Conservation (phyloP, 805 yeast species). For the Myxozyma melibiosi region DNA sequence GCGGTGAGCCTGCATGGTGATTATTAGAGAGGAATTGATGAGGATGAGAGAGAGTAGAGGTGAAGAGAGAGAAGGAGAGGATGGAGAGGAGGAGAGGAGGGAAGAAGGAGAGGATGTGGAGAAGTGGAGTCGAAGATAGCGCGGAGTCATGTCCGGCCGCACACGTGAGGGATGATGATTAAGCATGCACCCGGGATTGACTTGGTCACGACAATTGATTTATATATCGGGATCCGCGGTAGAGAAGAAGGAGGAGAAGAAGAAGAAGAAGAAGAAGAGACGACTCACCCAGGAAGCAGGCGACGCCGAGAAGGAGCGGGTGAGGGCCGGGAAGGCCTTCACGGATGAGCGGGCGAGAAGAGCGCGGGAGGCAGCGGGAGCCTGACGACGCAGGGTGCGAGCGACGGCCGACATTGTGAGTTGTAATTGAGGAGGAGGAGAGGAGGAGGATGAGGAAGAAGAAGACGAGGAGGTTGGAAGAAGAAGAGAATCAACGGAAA, state of each 20-base stretch:
- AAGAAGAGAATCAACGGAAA: neutral
- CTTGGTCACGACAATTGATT: neutral
- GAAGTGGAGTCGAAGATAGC: too few species aligned
- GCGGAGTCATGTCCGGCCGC: too few species aligned
- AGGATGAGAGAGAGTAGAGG: neutral
- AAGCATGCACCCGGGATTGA: too few species aligned
- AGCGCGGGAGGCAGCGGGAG: conserved; percentile 7
- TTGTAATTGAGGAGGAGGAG: neutral
- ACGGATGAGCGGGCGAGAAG: neutral
- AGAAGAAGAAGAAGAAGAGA: neutral
- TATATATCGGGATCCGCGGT: neutral
- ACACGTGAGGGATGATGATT: too few species aligned
- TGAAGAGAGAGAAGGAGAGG: neutral
- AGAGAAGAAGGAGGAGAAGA: neutral
- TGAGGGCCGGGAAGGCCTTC: neutral
- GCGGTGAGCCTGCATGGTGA: conserved; percentile 45
- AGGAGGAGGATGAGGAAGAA: neutral
- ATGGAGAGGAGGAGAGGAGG: too few species aligned
- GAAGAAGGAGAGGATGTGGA: too few species aligned
- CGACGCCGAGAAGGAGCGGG: conserved; percentile 12
- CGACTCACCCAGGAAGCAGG: neutral
- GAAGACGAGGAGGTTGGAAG: neutral
- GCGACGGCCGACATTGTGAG: conserved; percentile 5
- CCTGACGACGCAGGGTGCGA: conserved; percentile 4
- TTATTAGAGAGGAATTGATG: too few species aligned